A percentile compares a stretch with the other conserved stretches of the same genome.
Conservation (phyloP, 2,329 filamentous ascomycete species). For the Berkeleyomyces basicola region DNA sequence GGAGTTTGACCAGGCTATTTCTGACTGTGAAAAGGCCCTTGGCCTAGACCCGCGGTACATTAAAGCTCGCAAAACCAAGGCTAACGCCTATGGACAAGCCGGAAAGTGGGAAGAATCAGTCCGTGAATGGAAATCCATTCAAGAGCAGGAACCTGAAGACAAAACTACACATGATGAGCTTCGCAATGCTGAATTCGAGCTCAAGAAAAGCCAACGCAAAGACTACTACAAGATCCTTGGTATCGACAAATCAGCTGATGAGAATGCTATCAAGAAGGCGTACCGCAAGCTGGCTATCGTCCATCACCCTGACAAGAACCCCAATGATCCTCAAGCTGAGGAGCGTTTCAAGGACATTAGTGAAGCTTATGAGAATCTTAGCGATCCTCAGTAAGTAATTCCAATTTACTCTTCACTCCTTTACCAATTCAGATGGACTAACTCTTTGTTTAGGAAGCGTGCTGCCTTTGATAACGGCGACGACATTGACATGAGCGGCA, state of each 20-base stretch:
- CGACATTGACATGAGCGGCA: slow-evolving; percentile 75
- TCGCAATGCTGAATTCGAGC: slow-evolving; percentile 75
- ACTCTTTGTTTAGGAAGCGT: slow-evolving; percentile 47
- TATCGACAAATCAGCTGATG: slow-evolving; percentile 68
- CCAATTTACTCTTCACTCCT: slow-evolving; percentile 13
- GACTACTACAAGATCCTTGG: slow-evolving; percentile 98
- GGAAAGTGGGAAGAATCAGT: slow-evolving; percentile 88
- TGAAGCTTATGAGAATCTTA: slow-evolving; percentile 91
- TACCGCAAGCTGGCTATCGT: slow-evolving; percentile 90
- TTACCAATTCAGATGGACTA: slow-evolving; percentile 17
- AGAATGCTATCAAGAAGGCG: slow-evolving; percentile 83
- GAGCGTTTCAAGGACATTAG: slow-evolving; percentile 95
- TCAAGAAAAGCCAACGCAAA: slow-evolving; percentile 95
- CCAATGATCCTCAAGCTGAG: slow-evolving; percentile 65
- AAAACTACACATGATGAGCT: slow-evolving; percentile 68
- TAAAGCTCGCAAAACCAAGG: slow-evolving; percentile 87
- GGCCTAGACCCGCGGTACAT: slow-evolving; percentile 67
- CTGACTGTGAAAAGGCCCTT: slow-evolving; percentile 73
- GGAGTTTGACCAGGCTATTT: slow-evolving; percentile 64
- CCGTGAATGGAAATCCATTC: slow-evolving; percentile 71
- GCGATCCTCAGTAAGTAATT: slow-evolving; percentile 73
- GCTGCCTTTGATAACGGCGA: slow-evolving; percentile 84
- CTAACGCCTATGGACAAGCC: slow-evolving; percentile 69
- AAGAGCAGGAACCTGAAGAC: slow-evolving; percentile 71
- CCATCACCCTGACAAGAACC: slow-evolving; percentile 97